These are phyloP conservation scores for Sextonia rubra DNA, from an alignment of 164 flowering plant species.

Conservation along the genomic window DNA sequence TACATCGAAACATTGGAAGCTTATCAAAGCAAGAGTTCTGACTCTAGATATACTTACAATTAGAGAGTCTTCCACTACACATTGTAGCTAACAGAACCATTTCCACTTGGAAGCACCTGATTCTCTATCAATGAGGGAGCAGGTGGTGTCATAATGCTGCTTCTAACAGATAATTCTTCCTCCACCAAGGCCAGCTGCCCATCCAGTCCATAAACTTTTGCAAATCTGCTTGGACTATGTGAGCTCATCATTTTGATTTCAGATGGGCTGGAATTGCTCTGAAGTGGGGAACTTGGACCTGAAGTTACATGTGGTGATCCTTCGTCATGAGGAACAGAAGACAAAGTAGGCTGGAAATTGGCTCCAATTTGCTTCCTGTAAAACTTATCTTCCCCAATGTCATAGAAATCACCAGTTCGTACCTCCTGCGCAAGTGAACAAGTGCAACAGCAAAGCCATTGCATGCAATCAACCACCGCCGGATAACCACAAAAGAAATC, in stretches of 20 bases:
- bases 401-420: conserved; percentile 72
- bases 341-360: conserved; percentile 10
- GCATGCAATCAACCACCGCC: conserved; percentile 57
- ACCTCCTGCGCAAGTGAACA: conserved; percentile 95
- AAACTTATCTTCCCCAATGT: conserved; percentile 62
- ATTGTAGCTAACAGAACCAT: background rate
- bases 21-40: background rate
- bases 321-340: conserved; percentile 45
- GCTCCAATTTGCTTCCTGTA: conserved; percentile 27
- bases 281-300: conserved; percentile 20
- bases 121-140: conserved; percentile 22
- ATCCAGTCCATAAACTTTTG: conserved; percentile 12
- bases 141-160: conserved; percentile 40
- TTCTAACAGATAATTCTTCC: conserved; percentile 19
- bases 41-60: background rate
- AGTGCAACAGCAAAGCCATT: conserved; percentile 94
- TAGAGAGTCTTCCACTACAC: background rate
- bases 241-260: conserved; percentile 9
- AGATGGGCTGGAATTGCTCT: conserved; percentile 14
- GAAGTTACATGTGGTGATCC: conserved; percentile 17
- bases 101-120: background rate
- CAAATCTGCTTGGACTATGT: conserved; percentile 18
- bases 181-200: conserved; percentile 20
- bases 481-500: conserved; percentile 58
- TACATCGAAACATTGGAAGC: background rate